Conservation (phyloP, 192 early-diverging fungal species). For the Coemansia sp. region DNA sequence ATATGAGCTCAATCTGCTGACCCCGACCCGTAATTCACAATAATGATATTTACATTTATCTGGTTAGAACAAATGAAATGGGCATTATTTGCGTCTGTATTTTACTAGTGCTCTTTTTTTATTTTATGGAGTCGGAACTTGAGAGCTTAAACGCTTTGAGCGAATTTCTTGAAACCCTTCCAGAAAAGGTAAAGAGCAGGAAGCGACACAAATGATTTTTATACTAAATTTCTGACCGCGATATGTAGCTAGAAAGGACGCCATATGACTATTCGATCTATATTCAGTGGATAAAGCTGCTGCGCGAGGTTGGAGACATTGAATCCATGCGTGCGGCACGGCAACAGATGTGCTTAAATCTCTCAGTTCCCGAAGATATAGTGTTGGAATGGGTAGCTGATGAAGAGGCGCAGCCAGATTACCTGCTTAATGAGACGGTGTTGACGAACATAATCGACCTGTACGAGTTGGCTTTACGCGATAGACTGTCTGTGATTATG, state of each 20-base stretch:
- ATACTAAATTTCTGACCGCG: too few relatives aligned
- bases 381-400: slow-evolving; percentile 35
- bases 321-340: slow-evolving; percentile 35
- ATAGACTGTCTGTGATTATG: slow-evolving; percentile 17
- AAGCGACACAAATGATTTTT: too few relatives aligned
- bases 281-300: slow-evolving; percentile 33
- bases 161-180: slow-evolving; percentile 26
- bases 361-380: slow-evolving; percentile 30
- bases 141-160: slow-evolving; percentile 16
- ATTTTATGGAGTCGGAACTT: slow-evolving; percentile 17
- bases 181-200: slow-evolving; percentile 12
- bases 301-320: slow-evolving; percentile 29
- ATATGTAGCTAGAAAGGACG: slow-evolving; percentile 20
- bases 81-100: too few relatives aligned
- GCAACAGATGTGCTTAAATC: slow-evolving; percentile 19
- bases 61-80: too few relatives aligned
- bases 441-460: slow-evolving; percentile 17
- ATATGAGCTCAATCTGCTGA: too few relatives aligned
- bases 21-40: too few relatives aligned
- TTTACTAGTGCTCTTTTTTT: not conserved
- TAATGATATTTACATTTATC: too few relatives aligned
- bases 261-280: slow-evolving; percentile 41
- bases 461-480: slow-evolving; percentile 13
- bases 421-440: slow-evolving; percentile 2
- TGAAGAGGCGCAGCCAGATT: slow-evolving; percentile 19